Percentiles rank a stretch among this genome's conserved stretches.
Evolutionary conservation across 257 asterid genomes (phyloP).

Genomic region (Nicotiana obtusifolia): DNA sequence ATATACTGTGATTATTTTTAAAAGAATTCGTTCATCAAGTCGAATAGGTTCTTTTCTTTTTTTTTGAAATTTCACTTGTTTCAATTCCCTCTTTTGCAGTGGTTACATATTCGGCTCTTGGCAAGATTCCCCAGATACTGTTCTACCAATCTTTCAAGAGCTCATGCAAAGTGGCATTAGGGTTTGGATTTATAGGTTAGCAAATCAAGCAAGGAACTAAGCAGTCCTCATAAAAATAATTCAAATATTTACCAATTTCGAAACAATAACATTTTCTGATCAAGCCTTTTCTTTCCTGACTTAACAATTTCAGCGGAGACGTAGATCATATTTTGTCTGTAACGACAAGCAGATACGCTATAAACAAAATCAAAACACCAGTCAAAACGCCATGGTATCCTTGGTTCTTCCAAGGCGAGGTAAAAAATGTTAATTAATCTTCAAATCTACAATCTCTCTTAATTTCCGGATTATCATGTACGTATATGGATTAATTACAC

Average conservation of each 20-base stretch:
- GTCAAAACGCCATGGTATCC: conserved; percentile 54
- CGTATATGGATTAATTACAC: background rate
- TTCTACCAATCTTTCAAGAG: conserved; percentile 43
- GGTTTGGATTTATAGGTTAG: conserved; percentile 53
- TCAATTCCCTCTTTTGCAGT: conserved; percentile 10
- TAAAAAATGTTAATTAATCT: conserved; percentile 6
- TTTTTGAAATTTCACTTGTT: background rate
- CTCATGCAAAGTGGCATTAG: conserved; percentile 44
- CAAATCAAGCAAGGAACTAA: background rate
- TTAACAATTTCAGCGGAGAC: conserved; percentile 46
- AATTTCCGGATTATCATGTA: background rate
- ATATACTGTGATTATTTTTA: background rate
- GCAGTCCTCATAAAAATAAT: background rate
- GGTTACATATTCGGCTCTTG: background rate
- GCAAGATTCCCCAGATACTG: conserved; percentile 41
- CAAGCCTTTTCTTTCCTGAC: background rate
- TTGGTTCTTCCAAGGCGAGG: conserved; percentile 52
- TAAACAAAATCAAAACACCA: conserved; percentile 37
- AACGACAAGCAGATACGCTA: conserved; percentile 49
- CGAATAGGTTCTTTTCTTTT: background rate
- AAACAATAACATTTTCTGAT: background rate
- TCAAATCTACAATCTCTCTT: background rate
- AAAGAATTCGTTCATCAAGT: background rate
- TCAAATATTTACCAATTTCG: background rate
- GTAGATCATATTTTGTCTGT: conserved; percentile 47